Conservation (phyloP, 345 rosid species). For the Clausena lansium region DNA sequence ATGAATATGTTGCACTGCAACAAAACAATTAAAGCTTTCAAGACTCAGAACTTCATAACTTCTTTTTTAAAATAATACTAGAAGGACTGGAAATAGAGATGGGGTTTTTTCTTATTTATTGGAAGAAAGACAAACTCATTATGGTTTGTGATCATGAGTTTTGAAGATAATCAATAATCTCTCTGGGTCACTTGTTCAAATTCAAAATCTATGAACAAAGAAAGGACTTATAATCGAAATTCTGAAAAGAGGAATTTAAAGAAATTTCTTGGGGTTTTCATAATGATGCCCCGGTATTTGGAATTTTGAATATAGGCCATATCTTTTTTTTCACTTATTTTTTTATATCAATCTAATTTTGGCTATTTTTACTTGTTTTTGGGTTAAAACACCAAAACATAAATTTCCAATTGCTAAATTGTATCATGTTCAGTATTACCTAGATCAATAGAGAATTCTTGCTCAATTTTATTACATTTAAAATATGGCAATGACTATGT, state of each 20-base stretch:
- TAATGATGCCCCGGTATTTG: neutral
- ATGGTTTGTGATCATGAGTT: slow-evolving; percentile 39
- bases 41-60: neutral
- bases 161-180: slow-evolving; percentile 28
- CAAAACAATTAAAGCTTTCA: slow-evolving; percentile 8
- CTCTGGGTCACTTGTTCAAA: slow-evolving; percentile 10
- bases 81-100: neutral
- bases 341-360: too few relatives aligned
- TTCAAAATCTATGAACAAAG: slow-evolving; percentile 6
- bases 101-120: slow-evolving; percentile 18
- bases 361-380: too few relatives aligned
- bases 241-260: neutral
- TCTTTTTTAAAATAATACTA: slow-evolving; percentile 8
- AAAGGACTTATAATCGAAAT: neutral
- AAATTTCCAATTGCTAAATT: too few relatives aligned
- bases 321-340: too few relatives aligned
- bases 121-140: slow-evolving; percentile 46
- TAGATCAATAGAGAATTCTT: too few relatives aligned
- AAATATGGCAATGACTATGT: too few relatives aligned
- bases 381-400: too few relatives aligned
- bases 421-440: too few relatives aligned
- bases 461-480: too few relatives aligned
- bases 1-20: slow-evolving; percentile 39
- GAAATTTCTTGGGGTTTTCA: neutral
- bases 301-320: neutral